Evolutionary conservation across 768 basidiomycete genomes (phyloP), one percentile per base, ranked within the genome.

Genomic region (Mycena kentingensis): DNA sequence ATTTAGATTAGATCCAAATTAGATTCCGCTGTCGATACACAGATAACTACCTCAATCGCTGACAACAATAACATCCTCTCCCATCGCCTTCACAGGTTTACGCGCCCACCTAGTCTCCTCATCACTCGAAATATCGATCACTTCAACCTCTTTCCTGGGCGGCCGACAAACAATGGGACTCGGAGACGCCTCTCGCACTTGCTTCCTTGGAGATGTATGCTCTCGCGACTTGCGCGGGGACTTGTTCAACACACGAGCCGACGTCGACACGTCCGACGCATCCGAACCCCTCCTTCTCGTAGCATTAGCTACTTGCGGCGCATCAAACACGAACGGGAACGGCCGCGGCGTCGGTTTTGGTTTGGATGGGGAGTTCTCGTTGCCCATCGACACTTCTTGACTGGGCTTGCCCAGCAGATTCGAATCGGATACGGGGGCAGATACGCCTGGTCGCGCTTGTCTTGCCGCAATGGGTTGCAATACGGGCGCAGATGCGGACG

Each of bases 151-250:
- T 16, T 27, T 37, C 1, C 12, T 6, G 18, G 43, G 15, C n/a
- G 38, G 12, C n/a, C n/a, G 22, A 22, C 11, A 15, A 12, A 26
- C 51, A 3, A 16, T 15, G 4, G 47, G 57, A 5, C 52, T 58
- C 24, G 57, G 57, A 16, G 57, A 58, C 13, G 28, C 22, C 4
- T 52, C 57, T 5, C 57, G 48, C 10, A n/a, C 15, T 29, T 11
- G 41, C 38, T 44, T 24, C 37, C 51, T 55, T 15, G 65, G 68
- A 2, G 65, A 69, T 2, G 54, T 51, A 36, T 65, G 66, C 26
- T 61, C 49, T 19, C 41, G 38, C 6, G 61, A 64, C 37, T 65
- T 66, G n/a, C 66, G 69, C 6, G 68, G 70, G 1, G 70, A 72
- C 41, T 70, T 69, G 13, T 61, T 57, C 11, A 66, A 5, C n/a